A percentile compares a stretch with the other conserved stretches of the same genome.
Evolutionary conservation across 2,329 filamentous ascomycete genomes (phyloP).

Genomic region (Penicillium frequentans): DNA sequence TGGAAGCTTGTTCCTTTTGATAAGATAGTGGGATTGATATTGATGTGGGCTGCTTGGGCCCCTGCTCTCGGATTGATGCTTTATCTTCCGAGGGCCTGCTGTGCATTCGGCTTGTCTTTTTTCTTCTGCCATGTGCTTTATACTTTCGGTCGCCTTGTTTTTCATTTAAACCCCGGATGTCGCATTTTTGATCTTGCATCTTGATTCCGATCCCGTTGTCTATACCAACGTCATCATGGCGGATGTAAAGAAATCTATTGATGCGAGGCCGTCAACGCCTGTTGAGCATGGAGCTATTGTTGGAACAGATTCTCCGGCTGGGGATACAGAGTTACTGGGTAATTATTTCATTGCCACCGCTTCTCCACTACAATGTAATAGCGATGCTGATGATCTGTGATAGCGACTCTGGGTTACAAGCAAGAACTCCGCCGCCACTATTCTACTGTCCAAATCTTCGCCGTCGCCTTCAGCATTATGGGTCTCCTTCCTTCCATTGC

Average conservation of each 20-base stretch:
- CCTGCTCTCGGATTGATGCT: neutral
- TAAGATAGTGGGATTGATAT: neutral
- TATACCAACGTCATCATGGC: neutral
- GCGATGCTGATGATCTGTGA: neutral
- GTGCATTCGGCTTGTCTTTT: neutral
- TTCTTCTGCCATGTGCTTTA: neutral
- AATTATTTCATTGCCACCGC: neutral
- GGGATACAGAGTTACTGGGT: conserved; percentile 31
- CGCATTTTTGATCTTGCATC: neutral
- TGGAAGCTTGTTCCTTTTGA: neutral
- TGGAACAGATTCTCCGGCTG: conserved; percentile 1
- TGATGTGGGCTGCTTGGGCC: neutral
- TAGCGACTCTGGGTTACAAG: conserved; percentile 51
- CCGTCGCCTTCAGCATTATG: conserved; percentile 62
- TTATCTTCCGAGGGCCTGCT: neutral
- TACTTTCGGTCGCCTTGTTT: neutral
- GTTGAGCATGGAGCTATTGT: neutral
- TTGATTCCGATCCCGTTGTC: neutral
- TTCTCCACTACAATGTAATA: neutral
- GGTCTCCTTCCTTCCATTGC: conserved; percentile 62
- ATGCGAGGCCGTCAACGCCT: neutral
- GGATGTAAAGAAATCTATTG: neutral
- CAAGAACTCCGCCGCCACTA: conserved; percentile 64
- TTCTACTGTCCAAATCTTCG: conserved; percentile 61
- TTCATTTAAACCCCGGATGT: neutral